phyloP scores from a whole-genome alignment of 768 basidiomycete species.

The Dictyophora rubrovolvata region DNA sequence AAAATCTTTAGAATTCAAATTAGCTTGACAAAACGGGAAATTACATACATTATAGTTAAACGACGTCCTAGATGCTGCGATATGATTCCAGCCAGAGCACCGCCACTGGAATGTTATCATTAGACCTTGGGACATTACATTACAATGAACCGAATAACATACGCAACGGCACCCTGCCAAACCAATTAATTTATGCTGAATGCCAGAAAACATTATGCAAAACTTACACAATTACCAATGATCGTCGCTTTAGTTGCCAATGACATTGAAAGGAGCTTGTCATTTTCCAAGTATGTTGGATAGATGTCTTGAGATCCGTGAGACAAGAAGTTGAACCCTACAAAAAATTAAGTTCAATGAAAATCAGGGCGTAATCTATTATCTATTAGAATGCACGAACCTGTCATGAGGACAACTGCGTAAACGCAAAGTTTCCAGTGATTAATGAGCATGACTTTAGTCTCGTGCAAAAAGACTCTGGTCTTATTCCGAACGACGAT shows the following conservation, averaged over 20 bases:
- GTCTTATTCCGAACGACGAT: constrained; percentile 41
- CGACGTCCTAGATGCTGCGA: constrained; percentile 76
- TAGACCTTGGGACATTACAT: background rate
- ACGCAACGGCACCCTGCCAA: constrained; percentile 34
- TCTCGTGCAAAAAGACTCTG: constrained; percentile 61
- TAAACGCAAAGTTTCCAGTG: constrained; percentile 84
- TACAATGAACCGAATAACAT: constrained; percentile 11
- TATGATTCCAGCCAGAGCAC: constrained; percentile 57
- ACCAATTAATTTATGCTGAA: background rate
- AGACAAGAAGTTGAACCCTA: constrained; percentile 67
- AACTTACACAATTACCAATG: constrained; percentile 58
- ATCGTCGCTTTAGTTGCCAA: constrained; percentile 69
- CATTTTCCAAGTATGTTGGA: constrained; percentile 59
- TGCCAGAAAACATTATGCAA: background rate
- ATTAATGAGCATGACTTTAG: constrained; percentile 60
- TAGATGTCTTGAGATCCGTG: constrained; percentile 75
- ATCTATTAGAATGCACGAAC: constrained; percentile 15
- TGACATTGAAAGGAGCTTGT: constrained; percentile 50
- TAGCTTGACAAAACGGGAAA: background rate
- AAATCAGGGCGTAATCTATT: background rate
- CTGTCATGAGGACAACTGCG: constrained; percentile 71
- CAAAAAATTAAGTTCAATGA: background rate
- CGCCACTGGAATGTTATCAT: constrained; percentile 33
- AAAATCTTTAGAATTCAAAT: constrained; percentile 9
- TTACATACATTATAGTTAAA: constrained; percentile 54